Evolutionary conservation across 441 rosid species (phyloP).

Genomic region (Gossypium lobatum): DNA sequence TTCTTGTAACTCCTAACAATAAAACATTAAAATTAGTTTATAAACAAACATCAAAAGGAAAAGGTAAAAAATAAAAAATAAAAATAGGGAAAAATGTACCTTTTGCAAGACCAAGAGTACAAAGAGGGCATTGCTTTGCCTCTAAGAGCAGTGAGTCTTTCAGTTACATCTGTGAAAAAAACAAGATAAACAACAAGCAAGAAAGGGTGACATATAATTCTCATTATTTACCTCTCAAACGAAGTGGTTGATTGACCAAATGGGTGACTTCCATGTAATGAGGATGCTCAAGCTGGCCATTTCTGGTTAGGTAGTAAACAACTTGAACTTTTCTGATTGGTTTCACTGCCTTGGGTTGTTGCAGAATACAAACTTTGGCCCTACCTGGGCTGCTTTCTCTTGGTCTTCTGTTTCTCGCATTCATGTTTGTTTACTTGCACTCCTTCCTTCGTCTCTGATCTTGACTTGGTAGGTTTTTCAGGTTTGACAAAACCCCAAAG

Average conservation of each 20-base stretch:
- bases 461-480: neutral
- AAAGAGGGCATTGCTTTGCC: conserved; percentile 77
- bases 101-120: conserved; percentile 94
- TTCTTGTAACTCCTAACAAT: conserved; percentile 67
- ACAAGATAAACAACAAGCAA: neutral
- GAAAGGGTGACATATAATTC: neutral
- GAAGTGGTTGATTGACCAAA: conserved; percentile 65
- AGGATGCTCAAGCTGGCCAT: conserved; percentile 90
- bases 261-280: conserved; percentile 74
- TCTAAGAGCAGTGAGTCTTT: conserved; percentile 59
- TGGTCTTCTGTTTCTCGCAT: conserved; percentile 26
- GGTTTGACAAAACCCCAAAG: conserved; percentile 9
- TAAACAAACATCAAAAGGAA: neutral
- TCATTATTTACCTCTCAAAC: conserved; percentile 51
- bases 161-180: conserved; percentile 48
- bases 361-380: conserved; percentile 29
- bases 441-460: neutral
- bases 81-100: conserved; percentile 28
- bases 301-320: conserved; percentile 77
- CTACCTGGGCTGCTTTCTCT: conserved; percentile 39
- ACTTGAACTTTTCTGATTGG: conserved; percentile 56
- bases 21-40: neutral
- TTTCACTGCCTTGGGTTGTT: conserved; percentile 21
- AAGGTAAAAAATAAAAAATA: neutral
- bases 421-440: conserved; percentile 15